Percentiles rank a stretch among this genome's conserved stretches.
These are phyloP conservation scores for Dissophora ornata DNA, from an alignment of 192 early-diverging fungal species.

Conservation along the genomic window DNA sequence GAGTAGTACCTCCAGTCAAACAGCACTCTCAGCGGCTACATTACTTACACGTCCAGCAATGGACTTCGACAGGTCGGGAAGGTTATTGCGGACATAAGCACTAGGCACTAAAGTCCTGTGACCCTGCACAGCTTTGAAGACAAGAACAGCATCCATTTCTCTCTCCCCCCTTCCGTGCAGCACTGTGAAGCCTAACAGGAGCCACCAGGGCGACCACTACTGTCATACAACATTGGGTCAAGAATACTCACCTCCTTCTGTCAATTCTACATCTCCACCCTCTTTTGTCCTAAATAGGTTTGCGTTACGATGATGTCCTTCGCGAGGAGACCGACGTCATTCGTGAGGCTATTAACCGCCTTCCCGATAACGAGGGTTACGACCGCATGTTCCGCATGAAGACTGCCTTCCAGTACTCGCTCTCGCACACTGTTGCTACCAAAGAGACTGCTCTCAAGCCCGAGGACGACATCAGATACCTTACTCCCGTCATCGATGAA, in stretches of 20 bases:
- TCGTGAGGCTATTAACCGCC: constrained; percentile 84
- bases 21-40: too few relatives aligned
- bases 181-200: too few relatives aligned
- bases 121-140: too few relatives aligned
- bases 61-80: too few relatives aligned
- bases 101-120: too few relatives aligned
- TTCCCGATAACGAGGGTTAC: constrained; percentile 74
- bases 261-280: not conserved
- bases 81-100: too few relatives aligned
- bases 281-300: constrained; percentile 61
- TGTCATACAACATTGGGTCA: too few relatives aligned
- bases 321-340: constrained; percentile 85
- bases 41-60: too few relatives aligned
- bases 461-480: constrained; percentile 85
- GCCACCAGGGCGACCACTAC: too few relatives aligned
- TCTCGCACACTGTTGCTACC: constrained; percentile 77
- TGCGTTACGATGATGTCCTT: constrained; percentile 92
- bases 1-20: too few relatives aligned
- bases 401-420: constrained; percentile 80
- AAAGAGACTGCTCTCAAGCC: constrained; percentile 80
- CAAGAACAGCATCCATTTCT: too few relatives aligned
- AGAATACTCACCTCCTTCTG: not conserved
- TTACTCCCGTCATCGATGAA: constrained; percentile 82
- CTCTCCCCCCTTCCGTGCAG: too few relatives aligned
- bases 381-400: constrained; percentile 86